These are phyloP conservation scores for Lasiosphaeria hispida DNA, from an alignment of 495 filamentous ascomycete genomes.

Conservation along the genomic window DNA sequence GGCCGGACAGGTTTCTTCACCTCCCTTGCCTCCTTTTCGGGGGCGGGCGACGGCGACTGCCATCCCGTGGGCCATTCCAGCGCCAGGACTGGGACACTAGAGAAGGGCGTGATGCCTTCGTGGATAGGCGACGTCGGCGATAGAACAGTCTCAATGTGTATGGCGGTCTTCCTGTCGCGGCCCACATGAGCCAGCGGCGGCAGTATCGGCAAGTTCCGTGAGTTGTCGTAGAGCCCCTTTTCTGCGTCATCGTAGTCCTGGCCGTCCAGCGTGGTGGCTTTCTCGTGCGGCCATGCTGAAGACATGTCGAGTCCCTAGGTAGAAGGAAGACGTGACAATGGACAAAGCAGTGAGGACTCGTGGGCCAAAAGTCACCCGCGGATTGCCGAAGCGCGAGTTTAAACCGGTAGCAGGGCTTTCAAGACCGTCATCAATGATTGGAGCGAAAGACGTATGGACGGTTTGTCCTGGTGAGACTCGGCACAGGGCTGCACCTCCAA, in stretches of 20 bases:
- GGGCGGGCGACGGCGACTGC: conserved; percentile 8
- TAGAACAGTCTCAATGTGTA: conserved; percentile 23
- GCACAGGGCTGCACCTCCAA: no score
- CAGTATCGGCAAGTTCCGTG: conserved; percentile 24
- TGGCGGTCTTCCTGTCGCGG: conserved; percentile 20
- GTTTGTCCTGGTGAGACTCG: no score
- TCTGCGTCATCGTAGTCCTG: conserved; percentile 38
- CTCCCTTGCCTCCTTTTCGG: conserved; percentile 8
- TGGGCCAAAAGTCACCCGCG: neutral
- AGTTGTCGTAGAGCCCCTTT: conserved; percentile 41
- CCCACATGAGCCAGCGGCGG: conserved; percentile 28
- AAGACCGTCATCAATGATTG: no score
- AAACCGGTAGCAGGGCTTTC: no score
- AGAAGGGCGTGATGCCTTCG: conserved; percentile 40
- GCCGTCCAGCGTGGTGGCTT: conserved; percentile 5
- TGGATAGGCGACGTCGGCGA: conserved; percentile 33
- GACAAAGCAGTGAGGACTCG: no score
- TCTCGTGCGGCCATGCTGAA: conserved; percentile 21
- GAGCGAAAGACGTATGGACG: no score
- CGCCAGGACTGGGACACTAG: conserved; percentile 32
- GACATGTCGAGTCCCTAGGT: conserved; percentile 19
- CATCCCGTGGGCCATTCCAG: conserved; percentile 25
- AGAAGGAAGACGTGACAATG: no score
- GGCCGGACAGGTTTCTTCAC: conserved; percentile 8
- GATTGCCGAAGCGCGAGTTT: neutral